These are phyloP conservation scores for Didymella exigua DNA, from an alignment of 2,329 filamentous ascomycete species.

Conservation along the genomic window DNA sequence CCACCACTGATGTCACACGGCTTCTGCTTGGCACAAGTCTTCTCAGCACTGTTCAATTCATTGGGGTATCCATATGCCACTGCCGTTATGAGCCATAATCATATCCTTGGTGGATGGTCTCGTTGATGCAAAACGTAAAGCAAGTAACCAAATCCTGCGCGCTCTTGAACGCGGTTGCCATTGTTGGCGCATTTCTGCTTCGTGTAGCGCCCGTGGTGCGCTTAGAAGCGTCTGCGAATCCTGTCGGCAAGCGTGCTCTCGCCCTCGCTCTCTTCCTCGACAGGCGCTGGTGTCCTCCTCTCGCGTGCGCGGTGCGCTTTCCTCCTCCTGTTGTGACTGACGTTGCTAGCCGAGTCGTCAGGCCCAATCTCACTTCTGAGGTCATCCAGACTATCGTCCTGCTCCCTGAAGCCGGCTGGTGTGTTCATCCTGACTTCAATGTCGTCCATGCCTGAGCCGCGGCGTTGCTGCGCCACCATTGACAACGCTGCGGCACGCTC, in stretches of 20 bases:
- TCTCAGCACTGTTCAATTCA: conserved; percentile 16
- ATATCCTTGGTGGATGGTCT: conserved; percentile 15
- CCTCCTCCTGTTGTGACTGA: conserved; percentile 71
- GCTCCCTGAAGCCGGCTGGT: conserved; percentile 49
- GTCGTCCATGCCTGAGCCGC: conserved; percentile 53
- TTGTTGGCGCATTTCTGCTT: no score
- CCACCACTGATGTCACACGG: neutral
- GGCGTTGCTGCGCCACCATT: conserved; percentile 63
- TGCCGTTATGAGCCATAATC: conserved; percentile 32
- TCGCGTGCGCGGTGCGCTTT: conserved; percentile 71
- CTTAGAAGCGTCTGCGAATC: conserved; percentile 33
- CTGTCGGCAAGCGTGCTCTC: conserved; percentile 36
- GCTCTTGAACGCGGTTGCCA: conserved; percentile 4
- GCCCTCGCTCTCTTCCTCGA: conserved; percentile 60
- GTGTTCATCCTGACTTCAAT: conserved; percentile 56
- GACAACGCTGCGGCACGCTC: conserved; percentile 81
- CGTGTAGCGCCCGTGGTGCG: no score
- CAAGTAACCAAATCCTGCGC: conserved; percentile 2
- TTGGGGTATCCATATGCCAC: conserved; percentile 34
- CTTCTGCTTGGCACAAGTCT: neutral
- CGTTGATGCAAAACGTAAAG: conserved; percentile 5
- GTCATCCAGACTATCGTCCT: conserved; percentile 49
- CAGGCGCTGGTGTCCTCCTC: conserved; percentile 72
- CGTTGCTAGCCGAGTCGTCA: conserved; percentile 81
- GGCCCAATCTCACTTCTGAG: conserved; percentile 65